Evolutionary conservation across 208 protist genomes (phyloP).

Genomic region (Angomonas ambiguus): DNA sequence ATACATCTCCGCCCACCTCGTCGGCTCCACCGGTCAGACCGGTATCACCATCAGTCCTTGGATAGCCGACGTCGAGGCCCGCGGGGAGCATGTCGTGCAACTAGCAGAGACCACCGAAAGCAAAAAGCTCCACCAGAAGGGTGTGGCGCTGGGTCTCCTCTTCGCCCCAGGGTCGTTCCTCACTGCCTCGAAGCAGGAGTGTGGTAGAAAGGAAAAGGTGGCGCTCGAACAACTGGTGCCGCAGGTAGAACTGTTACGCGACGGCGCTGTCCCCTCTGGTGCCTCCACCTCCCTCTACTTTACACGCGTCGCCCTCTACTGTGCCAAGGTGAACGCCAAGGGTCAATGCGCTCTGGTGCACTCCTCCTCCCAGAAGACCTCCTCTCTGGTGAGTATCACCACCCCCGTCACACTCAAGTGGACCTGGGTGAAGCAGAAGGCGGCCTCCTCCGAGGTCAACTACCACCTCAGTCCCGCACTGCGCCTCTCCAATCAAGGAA

Average conservation of each 20-base stretch:
- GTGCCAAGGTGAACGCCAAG: conserved; percentile 34
- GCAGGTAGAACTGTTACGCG: conserved; percentile 36
- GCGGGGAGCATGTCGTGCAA: conserved; percentile 46
- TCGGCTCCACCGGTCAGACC: conserved; percentile 21
- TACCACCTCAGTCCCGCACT: conserved; percentile 18
- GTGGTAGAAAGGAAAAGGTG: conserved; percentile 69
- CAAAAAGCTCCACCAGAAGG: conserved; percentile 17
- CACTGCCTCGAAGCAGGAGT: conserved; percentile 96
- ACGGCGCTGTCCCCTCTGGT: neutral
- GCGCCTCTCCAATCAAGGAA: conserved; percentile 26
- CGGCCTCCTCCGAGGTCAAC: conserved; percentile 3
- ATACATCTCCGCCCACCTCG: conserved; percentile 28
- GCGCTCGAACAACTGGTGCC: conserved; percentile 93
- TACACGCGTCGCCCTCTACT: conserved; percentile 47
- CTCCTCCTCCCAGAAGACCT: conserved; percentile 14
- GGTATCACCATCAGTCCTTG: conserved; percentile 47
- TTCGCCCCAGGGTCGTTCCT: conserved; percentile 96
- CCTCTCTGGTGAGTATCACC: conserved; percentile 19
- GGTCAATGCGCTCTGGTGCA: conserved; percentile 41
- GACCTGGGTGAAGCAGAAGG: conserved; percentile 27
- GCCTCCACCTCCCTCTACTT: conserved; percentile 16
- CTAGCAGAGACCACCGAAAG: conserved; percentile 38
- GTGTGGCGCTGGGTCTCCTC: conserved; percentile 92
- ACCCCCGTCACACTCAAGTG: conserved; percentile 34
- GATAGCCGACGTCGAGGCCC: conserved; percentile 56